Conservation (phyloP, 495 filamentous ascomycete species). For the Aspergillus leporis region DNA sequence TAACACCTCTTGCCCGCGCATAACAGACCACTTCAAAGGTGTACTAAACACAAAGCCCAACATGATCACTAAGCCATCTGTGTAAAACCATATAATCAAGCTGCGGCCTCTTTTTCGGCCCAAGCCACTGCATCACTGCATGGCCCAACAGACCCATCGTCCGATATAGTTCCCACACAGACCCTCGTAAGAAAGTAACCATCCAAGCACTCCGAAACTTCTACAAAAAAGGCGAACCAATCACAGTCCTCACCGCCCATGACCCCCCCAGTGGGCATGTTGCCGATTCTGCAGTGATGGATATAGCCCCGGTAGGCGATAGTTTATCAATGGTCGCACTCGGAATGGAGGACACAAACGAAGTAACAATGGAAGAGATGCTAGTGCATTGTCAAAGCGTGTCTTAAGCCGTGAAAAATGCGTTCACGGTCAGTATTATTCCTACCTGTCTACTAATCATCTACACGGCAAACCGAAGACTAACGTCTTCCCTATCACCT, state of each 20-base stretch:
- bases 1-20: too few species aligned
- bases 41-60: too few species aligned
- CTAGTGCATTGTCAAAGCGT: slow-evolving; percentile 92
- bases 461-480: too few species aligned
- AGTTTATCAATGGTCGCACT: slow-evolving; percentile 97
- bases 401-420: slow-evolving; percentile 72
- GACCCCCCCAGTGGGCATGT: slow-evolving; percentile 92
- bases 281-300: slow-evolving; percentile 92
- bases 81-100: too few species aligned
- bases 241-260: slow-evolving; percentile 93
- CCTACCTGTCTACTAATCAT: slow-evolving; percentile 1
- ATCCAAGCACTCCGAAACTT: slow-evolving; percentile 72
- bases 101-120: too few species aligned
- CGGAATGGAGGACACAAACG: slow-evolving; percentile 93
- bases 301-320: slow-evolving; percentile 91
- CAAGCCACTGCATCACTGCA: too few species aligned
- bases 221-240: slow-evolving; percentile 81
- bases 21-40: too few species aligned
- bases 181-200: slow-evolving; percentile 78
- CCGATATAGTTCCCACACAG: slow-evolving; percentile 72
- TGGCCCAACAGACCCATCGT: too few species aligned
- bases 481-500: too few species aligned
- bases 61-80: too few species aligned
- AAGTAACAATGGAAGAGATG: slow-evolving; percentile 89
- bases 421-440: slow-evolving; percentile 73